Evolutionary conservation across 192 early-diverging fungal genomes (phyloP), one percentile per base, ranked within the genome.

Genomic region (Coemansia sp.): DNA sequence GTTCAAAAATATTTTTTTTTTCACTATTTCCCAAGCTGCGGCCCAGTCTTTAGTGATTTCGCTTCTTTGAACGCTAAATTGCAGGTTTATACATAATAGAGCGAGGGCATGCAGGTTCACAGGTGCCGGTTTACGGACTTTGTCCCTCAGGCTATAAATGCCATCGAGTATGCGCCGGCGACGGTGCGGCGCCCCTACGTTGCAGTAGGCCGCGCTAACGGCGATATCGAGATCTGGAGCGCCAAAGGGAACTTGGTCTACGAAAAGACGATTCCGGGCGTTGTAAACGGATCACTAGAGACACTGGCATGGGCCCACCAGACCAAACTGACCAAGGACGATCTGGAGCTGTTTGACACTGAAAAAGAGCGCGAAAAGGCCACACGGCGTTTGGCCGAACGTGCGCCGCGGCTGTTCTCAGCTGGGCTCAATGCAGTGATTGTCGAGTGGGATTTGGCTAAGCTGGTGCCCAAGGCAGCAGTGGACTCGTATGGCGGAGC

Each of bases 191-290:
- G 46, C 19, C 75, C 80, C 4, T 60, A 84, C 17, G 49, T 96
- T 12, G 96, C 96, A 0, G 90, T 92, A 54, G 96, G 91, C 28
- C 81, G 96, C 52, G 90, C 86, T 22, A 96, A 96, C 71, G 94
- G 96, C 22, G 89, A 96, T 67, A 92, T 98, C 59, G 94, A 98
- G 78, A 77, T 98, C 53, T 97, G 94, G 94, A 86, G 88, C 72
- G 87, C 89, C 25, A 71, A 68, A 49, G 66, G 85, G 36, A 81
- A 84, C 25, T 89, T 89, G 82, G 82, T 85, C 34, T 75, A 94
- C 34, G 91, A 93, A 72, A 93, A 93, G 89, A 89, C 85, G 40
- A 92, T 97, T 19, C 91, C 93, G 9, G 91, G 93, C 47, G 82
- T 85, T 49, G 69, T 84, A 51, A 89, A 89, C 58, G 82, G 83